A percentile compares a stretch with the other conserved stretches of the same genome.
These are phyloP conservation scores for Castanea mollissima DNA, from an alignment of 306 rosid genomes.

Conservation along the genomic window DNA sequence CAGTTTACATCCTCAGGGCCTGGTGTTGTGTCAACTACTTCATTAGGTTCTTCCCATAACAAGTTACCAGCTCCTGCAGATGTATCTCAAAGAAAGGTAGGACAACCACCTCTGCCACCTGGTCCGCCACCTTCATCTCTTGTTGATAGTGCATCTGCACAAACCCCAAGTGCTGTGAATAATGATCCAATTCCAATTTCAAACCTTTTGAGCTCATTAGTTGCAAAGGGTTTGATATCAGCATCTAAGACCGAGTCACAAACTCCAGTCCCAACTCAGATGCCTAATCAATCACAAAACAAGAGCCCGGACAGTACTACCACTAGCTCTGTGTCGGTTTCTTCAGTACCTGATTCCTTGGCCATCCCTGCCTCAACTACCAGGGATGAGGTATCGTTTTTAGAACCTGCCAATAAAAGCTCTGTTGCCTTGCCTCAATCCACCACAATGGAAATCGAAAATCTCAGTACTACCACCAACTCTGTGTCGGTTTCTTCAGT, in stretches of 20 bases:
- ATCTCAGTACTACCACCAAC: conserved; percentile 25
- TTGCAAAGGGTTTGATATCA: conserved; percentile 83
- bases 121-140: conserved; percentile 45
- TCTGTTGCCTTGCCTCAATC: conserved; percentile 30
- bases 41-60: conserved; percentile 44
- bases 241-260: conserved; percentile 52
- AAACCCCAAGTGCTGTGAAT: conserved; percentile 38
- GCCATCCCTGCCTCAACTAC: conserved; percentile 34
- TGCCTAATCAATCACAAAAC: conserved; percentile 33
- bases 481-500: conserved; percentile 42
- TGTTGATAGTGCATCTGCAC: conserved; percentile 39
- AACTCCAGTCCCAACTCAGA: conserved; percentile 33
- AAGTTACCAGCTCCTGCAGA: conserved; percentile 32
- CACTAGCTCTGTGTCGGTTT: conserved; percentile 39
- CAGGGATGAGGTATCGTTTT: conserved; percentile 30
- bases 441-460: too few relatives aligned
- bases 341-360: conserved; percentile 46
- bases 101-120: conserved; percentile 34
- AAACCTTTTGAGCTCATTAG: conserved; percentile 78
- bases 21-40: conserved; percentile 34
- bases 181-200: conserved; percentile 60
- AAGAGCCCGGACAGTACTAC: conserved; percentile 33
- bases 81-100: conserved; percentile 43
- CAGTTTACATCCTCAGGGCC: conserved; percentile 37
- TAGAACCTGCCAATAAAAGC: conserved; percentile 32